Percentiles rank a stretch among this genome's conserved stretches.
phyloP scores from a whole-genome alignment of 257 asterid genomes.

The Solanum acaule region DNA sequence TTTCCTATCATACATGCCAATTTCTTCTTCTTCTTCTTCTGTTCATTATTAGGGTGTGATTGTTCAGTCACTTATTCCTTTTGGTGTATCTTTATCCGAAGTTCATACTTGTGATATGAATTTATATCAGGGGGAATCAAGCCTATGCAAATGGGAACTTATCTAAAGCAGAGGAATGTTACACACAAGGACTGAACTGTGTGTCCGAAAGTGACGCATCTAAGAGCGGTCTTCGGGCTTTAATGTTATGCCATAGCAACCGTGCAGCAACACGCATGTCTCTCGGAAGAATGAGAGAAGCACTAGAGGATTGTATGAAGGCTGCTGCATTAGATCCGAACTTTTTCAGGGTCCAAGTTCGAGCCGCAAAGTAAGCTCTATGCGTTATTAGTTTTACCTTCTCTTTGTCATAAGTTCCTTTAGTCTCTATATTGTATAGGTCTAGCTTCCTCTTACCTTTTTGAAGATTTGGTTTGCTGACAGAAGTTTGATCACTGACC shows the following conservation, averaged over 20 bases:
- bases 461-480: not conserved
- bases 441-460: not conserved
- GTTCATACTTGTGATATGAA: slow-evolving; percentile 19
- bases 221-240: slow-evolving; percentile 64
- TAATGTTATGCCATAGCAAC: slow-evolving; percentile 89
- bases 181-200: slow-evolving; percentile 71
- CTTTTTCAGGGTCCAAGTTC: slow-evolving; percentile 75
- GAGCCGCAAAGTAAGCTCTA: slow-evolving; percentile 84
- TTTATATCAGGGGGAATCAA: slow-evolving; percentile 82
- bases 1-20: not conserved
- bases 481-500: not conserved
- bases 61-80: not conserved
- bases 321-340: slow-evolving; percentile 76
- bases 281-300: slow-evolving; percentile 84
- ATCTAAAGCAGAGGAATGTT: slow-evolving; percentile 77
- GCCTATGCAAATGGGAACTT: slow-evolving; percentile 85
- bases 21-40: not conserved
- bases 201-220: slow-evolving; percentile 60
- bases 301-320: slow-evolving; percentile 76
- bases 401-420: not conserved
- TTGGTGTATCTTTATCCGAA: not conserved
- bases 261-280: slow-evolving; percentile 95
- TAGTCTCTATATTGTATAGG: not conserved
- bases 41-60: not conserved
- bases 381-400: not conserved